Evolutionary conservation across 2,329 filamentous ascomycete species (phyloP).

Genomic region (Waltergamsia citrina): DNA sequence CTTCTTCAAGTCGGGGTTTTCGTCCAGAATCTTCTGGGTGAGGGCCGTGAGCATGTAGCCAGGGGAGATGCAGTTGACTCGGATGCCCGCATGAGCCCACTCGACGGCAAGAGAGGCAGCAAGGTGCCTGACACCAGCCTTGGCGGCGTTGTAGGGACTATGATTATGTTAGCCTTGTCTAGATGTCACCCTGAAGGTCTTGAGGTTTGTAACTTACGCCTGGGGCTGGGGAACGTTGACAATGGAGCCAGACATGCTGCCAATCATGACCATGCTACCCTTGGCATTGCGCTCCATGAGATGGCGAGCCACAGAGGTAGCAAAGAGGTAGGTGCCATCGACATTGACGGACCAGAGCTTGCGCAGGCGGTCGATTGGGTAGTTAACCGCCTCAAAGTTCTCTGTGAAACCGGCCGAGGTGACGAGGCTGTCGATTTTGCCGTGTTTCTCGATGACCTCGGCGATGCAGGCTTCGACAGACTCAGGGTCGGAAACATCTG

Average conservation of each 20-base stretch:
- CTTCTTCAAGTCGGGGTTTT: constrained; percentile 80
- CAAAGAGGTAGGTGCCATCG: constrained; percentile 83
- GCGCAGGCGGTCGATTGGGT: constrained; percentile 82
- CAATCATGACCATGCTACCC: constrained; percentile 89
- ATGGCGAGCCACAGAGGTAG: constrained; percentile 75
- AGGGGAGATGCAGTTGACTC: constrained; percentile 91
- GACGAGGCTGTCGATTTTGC: constrained; percentile 83
- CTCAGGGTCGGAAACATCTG: constrained; percentile 72
- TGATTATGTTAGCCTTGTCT: neutral
- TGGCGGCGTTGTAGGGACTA: constrained; percentile 78
- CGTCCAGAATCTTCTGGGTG: constrained; percentile 87
- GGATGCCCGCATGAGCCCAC: constrained; percentile 80
- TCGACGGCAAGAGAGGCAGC: constrained; percentile 85
- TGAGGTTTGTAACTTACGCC: constrained; percentile 27
- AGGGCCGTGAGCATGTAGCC: constrained; percentile 95
- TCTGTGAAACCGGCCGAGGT: constrained; percentile 96
- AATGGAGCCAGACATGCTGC: constrained; percentile 87
- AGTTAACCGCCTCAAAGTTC: constrained; percentile 86
- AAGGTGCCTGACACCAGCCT: constrained; percentile 84
- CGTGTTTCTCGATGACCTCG: constrained; percentile 50
- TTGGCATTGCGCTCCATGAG: constrained; percentile 70
- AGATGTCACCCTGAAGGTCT: neutral
- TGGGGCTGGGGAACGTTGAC: constrained; percentile 96
- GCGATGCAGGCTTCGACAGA: constrained; percentile 68
- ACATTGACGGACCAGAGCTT: constrained; percentile 95